These are phyloP conservation scores for Penicillium angulare DNA, from an alignment of 495 filamentous ascomycete genomes.

Conservation along the genomic window DNA sequence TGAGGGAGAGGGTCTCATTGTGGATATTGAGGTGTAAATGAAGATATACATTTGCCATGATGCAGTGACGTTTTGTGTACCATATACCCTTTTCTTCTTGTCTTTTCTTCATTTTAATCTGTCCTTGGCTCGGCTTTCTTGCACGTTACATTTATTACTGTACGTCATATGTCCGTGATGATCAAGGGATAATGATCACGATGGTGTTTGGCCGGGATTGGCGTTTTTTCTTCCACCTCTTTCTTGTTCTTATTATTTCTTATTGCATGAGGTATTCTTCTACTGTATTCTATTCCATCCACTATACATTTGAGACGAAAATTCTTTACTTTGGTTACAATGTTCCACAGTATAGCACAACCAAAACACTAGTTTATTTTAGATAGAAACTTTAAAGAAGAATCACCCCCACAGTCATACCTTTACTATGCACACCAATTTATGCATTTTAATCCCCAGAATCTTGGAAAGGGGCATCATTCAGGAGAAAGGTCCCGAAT, in stretches of 20 bases:
- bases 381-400: too few species aligned
- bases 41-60: too few species aligned
- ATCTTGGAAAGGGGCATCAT: too few species aligned
- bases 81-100: constrained; percentile 18
- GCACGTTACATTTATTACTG: constrained; percentile 4
- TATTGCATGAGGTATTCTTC: background rate
- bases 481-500: too few species aligned
- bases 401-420: too few species aligned
- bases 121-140: constrained; percentile 7
- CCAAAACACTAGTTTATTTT: too few species aligned
- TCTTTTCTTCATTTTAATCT: background rate
- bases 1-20: constrained; percentile 43
- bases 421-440: too few species aligned
- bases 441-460: too few species aligned
- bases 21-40: constrained; percentile 41
- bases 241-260: constrained; percentile 2
- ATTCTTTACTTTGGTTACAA: too few species aligned
- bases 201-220: constrained; percentile 13
- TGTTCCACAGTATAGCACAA: too few species aligned
- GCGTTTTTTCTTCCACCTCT: constrained; percentile 5
- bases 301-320: too few species aligned
- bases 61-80: constrained; percentile 10
- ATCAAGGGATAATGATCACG: constrained; percentile 20
- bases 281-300: constrained; percentile 14
- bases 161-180: constrained; percentile 16